A percentile compares a stretch with the other conserved stretches of the same genome.
phyloP scores from a whole-genome alignment of 306 rosid species.

The Gastrolobium villosum region DNA sequence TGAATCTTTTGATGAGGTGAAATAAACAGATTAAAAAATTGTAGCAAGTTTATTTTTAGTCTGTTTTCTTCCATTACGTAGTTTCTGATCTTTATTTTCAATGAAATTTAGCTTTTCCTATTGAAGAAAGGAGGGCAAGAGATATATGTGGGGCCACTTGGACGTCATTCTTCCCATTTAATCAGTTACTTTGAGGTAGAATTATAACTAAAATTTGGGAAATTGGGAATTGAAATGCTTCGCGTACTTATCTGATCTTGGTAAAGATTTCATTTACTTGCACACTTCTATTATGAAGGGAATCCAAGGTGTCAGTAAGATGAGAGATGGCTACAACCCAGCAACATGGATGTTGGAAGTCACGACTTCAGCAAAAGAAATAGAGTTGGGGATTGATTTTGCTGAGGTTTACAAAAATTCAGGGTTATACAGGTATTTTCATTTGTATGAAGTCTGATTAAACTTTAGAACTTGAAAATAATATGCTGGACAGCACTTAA shows the following conservation, averaged over 20 bases:
- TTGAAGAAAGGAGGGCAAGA: conserved; percentile 39
- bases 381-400: conserved; percentile 71
- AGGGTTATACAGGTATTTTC: conserved; percentile 25
- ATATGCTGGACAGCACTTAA: no score
- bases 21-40: background rate
- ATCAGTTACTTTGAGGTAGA: conserved; percentile 51
- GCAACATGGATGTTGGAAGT: conserved; percentile 91
- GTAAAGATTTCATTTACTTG: background rate
- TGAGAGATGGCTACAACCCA: conserved; percentile 80
- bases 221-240: background rate
- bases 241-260: background rate
- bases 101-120: conserved; percentile 38
- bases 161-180: conserved; percentile 25
- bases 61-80: background rate
- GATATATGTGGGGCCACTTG: conserved; percentile 43
- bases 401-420: conserved; percentile 66
- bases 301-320: conserved; percentile 54
- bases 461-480: background rate
- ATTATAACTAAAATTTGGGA: background rate
- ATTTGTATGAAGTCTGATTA: background rate
- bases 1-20: conserved; percentile 90
- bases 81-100: background rate
- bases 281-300: conserved; percentile 41
- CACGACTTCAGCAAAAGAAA: conserved; percentile 74
- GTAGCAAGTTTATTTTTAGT: background rate